Percentiles rank a stretch among this genome's conserved stretches.
Evolutionary conservation across 495 filamentous ascomycete species (phyloP).

Genomic region (Thermochaetoides thermophila): DNA sequence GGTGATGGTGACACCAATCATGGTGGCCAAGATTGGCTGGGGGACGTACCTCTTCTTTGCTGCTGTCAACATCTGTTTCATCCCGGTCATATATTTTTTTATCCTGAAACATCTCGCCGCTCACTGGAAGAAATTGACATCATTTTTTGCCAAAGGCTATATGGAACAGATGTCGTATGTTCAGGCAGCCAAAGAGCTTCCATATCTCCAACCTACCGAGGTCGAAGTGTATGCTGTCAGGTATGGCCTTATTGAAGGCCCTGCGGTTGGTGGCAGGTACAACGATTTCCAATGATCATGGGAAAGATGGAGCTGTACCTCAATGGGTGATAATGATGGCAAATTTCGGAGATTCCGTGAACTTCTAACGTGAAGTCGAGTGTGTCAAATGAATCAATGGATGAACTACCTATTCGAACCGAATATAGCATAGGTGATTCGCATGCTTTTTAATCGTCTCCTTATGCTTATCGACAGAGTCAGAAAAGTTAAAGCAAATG

Average conservation of each 20-base stretch:
- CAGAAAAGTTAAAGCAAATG: too few species aligned
- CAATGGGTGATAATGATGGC: too few species aligned
- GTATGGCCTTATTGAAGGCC: conserved; percentile 45
- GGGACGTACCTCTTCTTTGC: conserved; percentile 73
- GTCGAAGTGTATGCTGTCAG: conserved; percentile 46
- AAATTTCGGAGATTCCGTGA: too few species aligned
- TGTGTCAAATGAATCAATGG: too few species aligned
- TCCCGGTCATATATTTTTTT: conserved; percentile 67
- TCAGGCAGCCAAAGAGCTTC: conserved; percentile 51
- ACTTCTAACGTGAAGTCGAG: too few species aligned
- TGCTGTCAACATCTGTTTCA: conserved; percentile 49
- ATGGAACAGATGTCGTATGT: conserved; percentile 64
- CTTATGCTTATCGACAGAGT: too few species aligned
- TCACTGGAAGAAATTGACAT: conserved; percentile 70
- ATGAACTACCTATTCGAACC: too few species aligned
- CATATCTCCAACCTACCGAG: conserved; percentile 46
- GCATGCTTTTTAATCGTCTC: too few species aligned
- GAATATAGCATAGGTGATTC: too few species aligned
- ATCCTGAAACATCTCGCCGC: conserved; percentile 56
- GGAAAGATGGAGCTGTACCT: too few species aligned
- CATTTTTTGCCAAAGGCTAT: conserved; percentile 63
- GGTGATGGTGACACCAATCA: conserved; percentile 69
- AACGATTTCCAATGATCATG: too few species aligned
- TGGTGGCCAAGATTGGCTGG: conserved; percentile 54
- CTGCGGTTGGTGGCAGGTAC: too few species aligned